A percentile compares a stretch with the other conserved stretches of the same genome.
phyloP scores from a whole-genome alignment of 805 yeast species.

The Ogataea zsoltii region DNA sequence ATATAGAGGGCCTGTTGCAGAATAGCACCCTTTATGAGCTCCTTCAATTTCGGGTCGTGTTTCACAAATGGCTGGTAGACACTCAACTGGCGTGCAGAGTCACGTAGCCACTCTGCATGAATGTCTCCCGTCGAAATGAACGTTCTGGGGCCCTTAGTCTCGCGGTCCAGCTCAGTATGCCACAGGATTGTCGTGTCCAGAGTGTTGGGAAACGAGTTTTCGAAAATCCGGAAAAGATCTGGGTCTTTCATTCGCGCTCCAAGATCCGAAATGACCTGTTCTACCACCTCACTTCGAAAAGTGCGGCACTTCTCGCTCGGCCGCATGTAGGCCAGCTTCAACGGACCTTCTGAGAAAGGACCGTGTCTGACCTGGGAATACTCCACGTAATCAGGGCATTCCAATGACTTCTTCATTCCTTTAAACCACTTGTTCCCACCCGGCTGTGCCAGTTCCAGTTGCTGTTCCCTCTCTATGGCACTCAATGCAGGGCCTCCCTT shows the following conservation, averaged over 20 bases:
- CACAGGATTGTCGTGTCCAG: slow-evolving; percentile 83
- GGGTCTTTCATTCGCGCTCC: slow-evolving; percentile 50
- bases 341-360: slow-evolving; percentile 60
- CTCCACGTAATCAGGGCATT: slow-evolving; percentile 63
- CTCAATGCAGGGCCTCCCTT: not conserved
- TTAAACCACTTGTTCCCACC: slow-evolving; percentile 22
- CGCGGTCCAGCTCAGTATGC: slow-evolving; percentile 42
- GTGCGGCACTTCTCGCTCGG: slow-evolving; percentile 76
- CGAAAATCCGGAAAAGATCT: slow-evolving; percentile 74
- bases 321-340: slow-evolving; percentile 68
- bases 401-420: slow-evolving; percentile 14
- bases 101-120: slow-evolving; percentile 92
- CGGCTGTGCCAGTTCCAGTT: not conserved
- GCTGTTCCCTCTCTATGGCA: not conserved
- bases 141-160: slow-evolving; percentile 47
- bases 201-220: slow-evolving; percentile 85
- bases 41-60: slow-evolving; percentile 49
- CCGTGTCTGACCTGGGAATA: slow-evolving; percentile 56
- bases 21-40: slow-evolving; percentile 74
- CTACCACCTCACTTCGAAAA: slow-evolving; percentile 63
- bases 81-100: slow-evolving; percentile 79
- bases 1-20: slow-evolving; percentile 73
- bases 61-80: slow-evolving; percentile 66
- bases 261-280: slow-evolving; percentile 55
- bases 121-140: slow-evolving; percentile 91